phyloP scores from a whole-genome alignment of 2,329 filamentous ascomycete genomes.

The Fonsecaea pedrosoi region DNA sequence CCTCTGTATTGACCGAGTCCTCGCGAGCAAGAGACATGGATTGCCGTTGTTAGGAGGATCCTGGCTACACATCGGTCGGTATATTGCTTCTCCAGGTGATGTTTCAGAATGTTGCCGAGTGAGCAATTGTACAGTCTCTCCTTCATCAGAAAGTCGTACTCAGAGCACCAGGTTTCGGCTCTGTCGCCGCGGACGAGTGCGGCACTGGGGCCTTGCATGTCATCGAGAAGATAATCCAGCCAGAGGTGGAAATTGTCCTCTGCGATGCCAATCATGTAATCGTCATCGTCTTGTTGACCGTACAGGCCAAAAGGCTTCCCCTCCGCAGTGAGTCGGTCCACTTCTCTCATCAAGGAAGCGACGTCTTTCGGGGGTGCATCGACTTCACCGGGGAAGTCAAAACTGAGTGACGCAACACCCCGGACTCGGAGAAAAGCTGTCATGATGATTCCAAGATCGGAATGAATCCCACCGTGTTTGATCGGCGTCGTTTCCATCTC shows the following conservation, averaged over 20 bases:
- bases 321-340: background rate
- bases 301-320: background rate
- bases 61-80: too few relatives aligned
- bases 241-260: background rate
- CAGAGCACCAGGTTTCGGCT: background rate
- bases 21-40: too few relatives aligned
- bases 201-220: background rate
- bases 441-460: background rate
- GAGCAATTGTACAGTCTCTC: background rate
- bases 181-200: background rate
- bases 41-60: too few relatives aligned
- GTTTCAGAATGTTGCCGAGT: too few relatives aligned
- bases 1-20: too few relatives aligned
- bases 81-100: too few relatives aligned
- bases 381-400: background rate
- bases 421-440: background rate
- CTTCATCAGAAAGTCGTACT: background rate
- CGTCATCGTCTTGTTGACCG: background rate
- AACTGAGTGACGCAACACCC: background rate
- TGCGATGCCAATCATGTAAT: background rate
- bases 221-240: constrained; percentile 2
- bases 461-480: background rate
- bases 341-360: background rate
- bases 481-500: background rate
- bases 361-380: background rate